These are phyloP conservation scores for Geranium incanum DNA, from an alignment of 441 rosid species.

Conservation along the genomic window DNA sequence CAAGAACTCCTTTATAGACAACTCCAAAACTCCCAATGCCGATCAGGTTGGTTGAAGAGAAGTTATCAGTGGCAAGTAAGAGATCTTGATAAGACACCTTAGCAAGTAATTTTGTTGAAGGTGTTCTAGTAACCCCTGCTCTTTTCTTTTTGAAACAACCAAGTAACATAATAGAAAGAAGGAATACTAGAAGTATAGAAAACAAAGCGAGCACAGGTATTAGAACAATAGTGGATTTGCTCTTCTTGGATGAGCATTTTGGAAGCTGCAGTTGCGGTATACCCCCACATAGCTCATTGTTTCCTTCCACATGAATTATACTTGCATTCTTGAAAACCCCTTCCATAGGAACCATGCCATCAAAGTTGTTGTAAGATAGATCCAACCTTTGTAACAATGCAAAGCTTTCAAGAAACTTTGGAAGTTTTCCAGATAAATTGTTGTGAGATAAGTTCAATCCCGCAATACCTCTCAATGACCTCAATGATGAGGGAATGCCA, in stretches of 20 bases:
- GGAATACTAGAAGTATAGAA: neutral
- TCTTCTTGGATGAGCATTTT: conserved; percentile 14
- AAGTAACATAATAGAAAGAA: neutral
- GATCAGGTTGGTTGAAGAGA: conserved; percentile 9
- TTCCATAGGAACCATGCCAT: conserved; percentile 18
- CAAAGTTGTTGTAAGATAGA: conserved; percentile 25
- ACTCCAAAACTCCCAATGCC: conserved; percentile 12
- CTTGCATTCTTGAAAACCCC: conserved; percentile 29
- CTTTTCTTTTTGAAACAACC: conserved; percentile 7
- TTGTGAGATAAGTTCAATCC: conserved; percentile 22
- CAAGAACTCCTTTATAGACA: conserved; percentile 16
- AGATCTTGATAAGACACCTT: conserved; percentile 8
- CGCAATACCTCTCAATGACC: conserved; percentile 19
- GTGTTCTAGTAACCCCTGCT: neutral
- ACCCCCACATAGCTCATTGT: conserved; percentile 29
- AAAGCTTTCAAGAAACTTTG: conserved; percentile 14
- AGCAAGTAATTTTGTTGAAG: neutral
- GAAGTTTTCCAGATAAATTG: conserved; percentile 22
- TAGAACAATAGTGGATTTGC: neutral
- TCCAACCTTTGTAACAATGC: conserved; percentile 7
- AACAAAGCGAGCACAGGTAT: neutral
- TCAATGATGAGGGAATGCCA: conserved; percentile 15
- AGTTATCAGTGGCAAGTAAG: conserved; percentile 6
- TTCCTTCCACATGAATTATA: conserved; percentile 12
- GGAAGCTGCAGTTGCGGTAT: conserved; percentile 19